phyloP scores from a whole-genome alignment of 176 grass and related monocot genomes.

The Alopecurus myosuroides region DNA sequence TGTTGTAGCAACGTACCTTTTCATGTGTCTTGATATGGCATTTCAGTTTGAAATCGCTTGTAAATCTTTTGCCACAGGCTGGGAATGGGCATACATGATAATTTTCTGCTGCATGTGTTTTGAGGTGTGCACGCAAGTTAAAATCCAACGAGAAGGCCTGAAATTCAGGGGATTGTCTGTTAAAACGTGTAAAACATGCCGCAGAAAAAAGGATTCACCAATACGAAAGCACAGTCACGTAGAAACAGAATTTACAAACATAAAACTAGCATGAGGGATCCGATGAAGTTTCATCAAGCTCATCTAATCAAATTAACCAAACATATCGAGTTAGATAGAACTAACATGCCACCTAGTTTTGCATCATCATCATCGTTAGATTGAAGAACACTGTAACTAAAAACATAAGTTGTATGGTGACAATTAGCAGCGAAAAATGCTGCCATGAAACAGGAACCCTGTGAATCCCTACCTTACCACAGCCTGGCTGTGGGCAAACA shows the following conservation, averaged over 20 bases:
- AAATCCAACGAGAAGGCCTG: constrained; percentile 99
- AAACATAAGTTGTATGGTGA: not conserved
- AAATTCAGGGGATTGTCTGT: constrained; percentile 29
- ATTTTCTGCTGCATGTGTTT: constrained; percentile 77
- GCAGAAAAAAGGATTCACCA: not conserved
- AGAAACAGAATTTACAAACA: not conserved
- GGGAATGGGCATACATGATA: constrained; percentile 90
- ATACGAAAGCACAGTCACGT: not conserved
- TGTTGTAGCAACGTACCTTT: constrained; percentile 45
- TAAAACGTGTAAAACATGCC: not conserved
- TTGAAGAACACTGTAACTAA: not conserved
- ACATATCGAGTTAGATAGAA: not conserved
- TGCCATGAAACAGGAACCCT: not conserved
- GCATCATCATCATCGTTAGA: constrained; percentile 15
- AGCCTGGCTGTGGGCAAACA: constrained; percentile 65
- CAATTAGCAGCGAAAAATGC: not conserved
- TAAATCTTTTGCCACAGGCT: constrained; percentile 82
- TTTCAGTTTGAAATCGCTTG: constrained; percentile 76
- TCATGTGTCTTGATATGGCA: constrained; percentile 73
- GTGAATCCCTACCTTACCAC: constrained; percentile 54
- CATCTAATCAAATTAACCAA: not conserved
- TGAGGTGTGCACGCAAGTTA: constrained; percentile 78
- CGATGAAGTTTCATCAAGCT: not conserved
- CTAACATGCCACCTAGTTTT: not conserved
- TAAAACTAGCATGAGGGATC: not conserved